These are phyloP conservation scores for Sporothrix inflata DNA, from an alignment of 2,329 filamentous ascomycete genomes.

Conservation along the genomic window DNA sequence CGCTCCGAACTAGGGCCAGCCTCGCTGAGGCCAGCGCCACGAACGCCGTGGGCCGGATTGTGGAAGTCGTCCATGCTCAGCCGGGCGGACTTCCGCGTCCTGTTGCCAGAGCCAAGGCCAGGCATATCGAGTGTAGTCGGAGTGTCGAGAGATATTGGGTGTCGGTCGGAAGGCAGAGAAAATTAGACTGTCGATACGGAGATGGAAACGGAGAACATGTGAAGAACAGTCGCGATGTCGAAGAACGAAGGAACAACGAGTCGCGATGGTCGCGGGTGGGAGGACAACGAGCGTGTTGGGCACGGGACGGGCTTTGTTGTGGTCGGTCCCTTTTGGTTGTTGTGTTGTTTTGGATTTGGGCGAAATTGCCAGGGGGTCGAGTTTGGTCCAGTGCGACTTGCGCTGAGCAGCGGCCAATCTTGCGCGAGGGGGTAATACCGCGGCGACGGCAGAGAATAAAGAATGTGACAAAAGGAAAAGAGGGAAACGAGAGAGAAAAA, in stretches of 20 bases:
- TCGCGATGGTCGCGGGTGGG: background rate
- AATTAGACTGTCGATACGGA: background rate
- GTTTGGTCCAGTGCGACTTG: conserved; percentile 24
- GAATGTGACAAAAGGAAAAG: background rate
- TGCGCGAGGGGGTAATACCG: background rate
- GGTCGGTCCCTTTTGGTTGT: conserved; percentile 2
- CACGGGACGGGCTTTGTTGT: conserved; percentile 17
- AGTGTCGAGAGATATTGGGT: background rate
- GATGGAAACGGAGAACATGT: background rate
- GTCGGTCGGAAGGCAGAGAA: background rate
- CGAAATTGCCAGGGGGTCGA: conserved; percentile 18
- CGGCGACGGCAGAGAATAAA: background rate
- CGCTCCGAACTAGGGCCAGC: conserved; percentile 15
- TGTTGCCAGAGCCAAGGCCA: conserved; percentile 18
- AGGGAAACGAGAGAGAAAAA: background rate
- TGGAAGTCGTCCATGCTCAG: conserved; percentile 26
- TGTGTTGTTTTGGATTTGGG: conserved; percentile 21
- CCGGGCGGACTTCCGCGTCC: conserved; percentile 17
- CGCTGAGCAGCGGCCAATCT: background rate
- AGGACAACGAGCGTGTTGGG: conserved; percentile 8
- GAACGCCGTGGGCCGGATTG: conserved; percentile 1
- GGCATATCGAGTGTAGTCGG: background rate
- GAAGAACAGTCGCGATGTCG: background rate
- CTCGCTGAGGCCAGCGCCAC: conserved; percentile 21
- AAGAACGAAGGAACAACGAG: background rate